Conservation (phyloP, 768 basidiomycete genomes). For the Suillus fuscotomentosus region DNA sequence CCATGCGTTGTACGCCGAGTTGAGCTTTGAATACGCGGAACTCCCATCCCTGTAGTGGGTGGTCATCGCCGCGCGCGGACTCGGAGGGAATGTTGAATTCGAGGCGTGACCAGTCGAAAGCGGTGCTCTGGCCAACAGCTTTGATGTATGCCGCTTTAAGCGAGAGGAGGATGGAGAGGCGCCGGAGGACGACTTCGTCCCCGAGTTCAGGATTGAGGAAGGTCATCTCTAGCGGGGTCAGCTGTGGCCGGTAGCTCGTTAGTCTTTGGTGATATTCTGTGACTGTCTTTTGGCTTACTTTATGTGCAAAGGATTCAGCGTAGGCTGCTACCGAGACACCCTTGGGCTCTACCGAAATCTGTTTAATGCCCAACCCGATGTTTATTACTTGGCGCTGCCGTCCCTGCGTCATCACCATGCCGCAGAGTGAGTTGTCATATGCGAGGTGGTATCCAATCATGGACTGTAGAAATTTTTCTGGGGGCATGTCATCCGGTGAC, state of each 20-base stretch:
- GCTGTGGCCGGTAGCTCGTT: constrained; percentile 23
- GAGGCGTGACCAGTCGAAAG: constrained; percentile 79
- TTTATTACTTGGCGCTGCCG: constrained; percentile 72
- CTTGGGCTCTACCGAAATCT: constrained; percentile 59
- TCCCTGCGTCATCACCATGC: constrained; percentile 87
- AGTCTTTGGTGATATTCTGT: background rate
- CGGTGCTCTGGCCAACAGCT: constrained; percentile 77
- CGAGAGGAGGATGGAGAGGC: constrained; percentile 74
- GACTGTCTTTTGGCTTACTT: constrained; percentile 42
- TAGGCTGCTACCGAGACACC: constrained; percentile 61
- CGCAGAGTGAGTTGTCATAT: constrained; percentile 65
- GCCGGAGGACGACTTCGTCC: constrained; percentile 67
- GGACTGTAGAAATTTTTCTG: constrained; percentile 63
- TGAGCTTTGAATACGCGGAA: constrained; percentile 78
- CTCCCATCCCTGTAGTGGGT: constrained; percentile 78
- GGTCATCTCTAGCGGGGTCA: constrained; percentile 50
- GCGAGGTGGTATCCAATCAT: constrained; percentile 81
- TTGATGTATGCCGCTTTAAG: constrained; percentile 82
- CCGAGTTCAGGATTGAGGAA: constrained; percentile 50
- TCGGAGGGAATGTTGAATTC: constrained; percentile 74
- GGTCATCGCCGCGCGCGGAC: constrained; percentile 64
- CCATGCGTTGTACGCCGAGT: constrained; percentile 63
- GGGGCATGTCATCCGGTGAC: constrained; percentile 59
- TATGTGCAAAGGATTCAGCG: constrained; percentile 72
- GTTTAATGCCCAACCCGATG: constrained; percentile 79